Evolutionary conservation across 2,329 filamentous ascomycete species (phyloP).

Genomic region (Fusarium devonianum): DNA sequence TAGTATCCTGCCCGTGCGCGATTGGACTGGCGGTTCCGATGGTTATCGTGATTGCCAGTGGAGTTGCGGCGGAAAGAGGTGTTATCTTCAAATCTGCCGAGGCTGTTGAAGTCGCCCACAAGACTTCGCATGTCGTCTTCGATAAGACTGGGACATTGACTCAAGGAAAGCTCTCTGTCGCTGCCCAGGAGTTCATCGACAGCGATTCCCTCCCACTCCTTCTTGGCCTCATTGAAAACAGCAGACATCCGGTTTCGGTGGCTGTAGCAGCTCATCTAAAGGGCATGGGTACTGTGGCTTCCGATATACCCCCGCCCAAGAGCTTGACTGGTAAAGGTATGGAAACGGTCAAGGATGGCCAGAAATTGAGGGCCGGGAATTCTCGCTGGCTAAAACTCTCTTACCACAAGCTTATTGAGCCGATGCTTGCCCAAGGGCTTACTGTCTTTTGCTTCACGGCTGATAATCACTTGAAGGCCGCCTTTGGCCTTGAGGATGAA

Average conservation of each 20-base stretch:
- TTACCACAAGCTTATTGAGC: slow-evolving; percentile 43
- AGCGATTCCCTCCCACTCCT: slow-evolving; percentile 31
- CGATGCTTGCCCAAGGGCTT: slow-evolving; percentile 46
- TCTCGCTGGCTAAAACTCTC: slow-evolving; percentile 55
- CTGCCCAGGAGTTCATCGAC: slow-evolving; percentile 16
- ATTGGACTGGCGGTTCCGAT: slow-evolving; percentile 79
- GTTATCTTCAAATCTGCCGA: slow-evolving; percentile 74
- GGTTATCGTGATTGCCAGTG: slow-evolving; percentile 75
- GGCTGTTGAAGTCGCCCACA: slow-evolving; percentile 68
- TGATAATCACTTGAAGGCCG: slow-evolving; percentile 45
- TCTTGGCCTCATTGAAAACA: slow-evolving; percentile 48
- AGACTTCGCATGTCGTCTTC: slow-evolving; percentile 72
- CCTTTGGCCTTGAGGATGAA: slow-evolving; percentile 57
- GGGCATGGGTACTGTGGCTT: slow-evolving; percentile 5
- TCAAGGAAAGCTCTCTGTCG: slow-evolving; percentile 58
- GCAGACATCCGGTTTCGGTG: slow-evolving; percentile 61
- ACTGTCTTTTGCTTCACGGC: slow-evolving; percentile 59
- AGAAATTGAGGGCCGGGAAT: slow-evolving; percentile 57
- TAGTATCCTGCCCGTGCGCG: slow-evolving; percentile 81
- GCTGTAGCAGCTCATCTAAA: slow-evolving; percentile 55
- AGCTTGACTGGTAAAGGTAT: slow-evolving; percentile 57
- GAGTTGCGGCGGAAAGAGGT: slow-evolving; percentile 69
- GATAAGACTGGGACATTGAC: slow-evolving; percentile 86
- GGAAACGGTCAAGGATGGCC: slow-evolving; percentile 44
- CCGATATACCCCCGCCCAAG: slow-evolving; percentile 43